phyloP scores from a whole-genome alignment of 441 rosid genomes.

The Populus hybrid region DNA sequence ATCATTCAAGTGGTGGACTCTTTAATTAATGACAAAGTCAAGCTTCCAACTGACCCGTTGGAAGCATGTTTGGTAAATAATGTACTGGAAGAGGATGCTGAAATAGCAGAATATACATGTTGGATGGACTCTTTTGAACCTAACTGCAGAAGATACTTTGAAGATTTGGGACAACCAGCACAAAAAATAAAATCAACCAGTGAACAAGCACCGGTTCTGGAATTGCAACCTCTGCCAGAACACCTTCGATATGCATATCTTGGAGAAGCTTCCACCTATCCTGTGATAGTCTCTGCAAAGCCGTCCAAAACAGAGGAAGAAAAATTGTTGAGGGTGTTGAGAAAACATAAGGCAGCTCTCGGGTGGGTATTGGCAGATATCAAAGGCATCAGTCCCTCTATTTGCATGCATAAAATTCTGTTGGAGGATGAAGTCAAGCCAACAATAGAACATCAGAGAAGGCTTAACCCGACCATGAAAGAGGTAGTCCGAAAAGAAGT shows the following conservation, averaged over 20 bases:
- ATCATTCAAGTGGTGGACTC: background rate
- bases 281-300: too few relatives aligned
- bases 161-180: too few relatives aligned
- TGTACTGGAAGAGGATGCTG: background rate
- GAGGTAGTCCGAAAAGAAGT: background rate
- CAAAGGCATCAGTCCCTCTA: background rate
- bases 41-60: background rate
- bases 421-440: background rate
- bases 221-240: too few relatives aligned
- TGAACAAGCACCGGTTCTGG: too few relatives aligned
- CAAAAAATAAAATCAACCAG: too few relatives aligned
- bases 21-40: background rate
- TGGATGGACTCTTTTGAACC: too few relatives aligned
- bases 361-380: background rate
- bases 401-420: too few relatives aligned
- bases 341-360: background rate
- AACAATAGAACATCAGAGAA: too few relatives aligned
- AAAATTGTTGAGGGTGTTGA: background rate
- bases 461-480: background rate
- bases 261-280: too few relatives aligned
- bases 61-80: background rate
- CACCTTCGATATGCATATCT: too few relatives aligned
- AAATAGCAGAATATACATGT: background rate
- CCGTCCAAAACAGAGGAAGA: background rate
- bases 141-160: too few relatives aligned